Conservation (phyloP, 352 stramenopile species). For the Thraustotheca clavata region DNA sequence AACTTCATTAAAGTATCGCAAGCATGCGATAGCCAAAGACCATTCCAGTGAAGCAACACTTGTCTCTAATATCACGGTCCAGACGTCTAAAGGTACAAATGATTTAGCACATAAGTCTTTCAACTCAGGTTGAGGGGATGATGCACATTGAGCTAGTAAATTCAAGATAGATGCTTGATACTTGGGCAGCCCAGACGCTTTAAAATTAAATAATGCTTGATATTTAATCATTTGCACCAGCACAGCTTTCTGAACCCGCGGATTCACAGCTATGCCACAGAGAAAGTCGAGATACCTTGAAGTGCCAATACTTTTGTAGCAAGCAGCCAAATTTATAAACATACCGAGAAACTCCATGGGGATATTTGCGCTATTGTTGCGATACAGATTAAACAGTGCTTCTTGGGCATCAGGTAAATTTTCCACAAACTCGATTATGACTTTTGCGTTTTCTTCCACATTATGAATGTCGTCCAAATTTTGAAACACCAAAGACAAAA, state of each 20-base stretch:
- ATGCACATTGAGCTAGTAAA: conserved; percentile 49
- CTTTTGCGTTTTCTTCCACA: conserved; percentile 36
- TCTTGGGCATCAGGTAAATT: conserved; percentile 31
- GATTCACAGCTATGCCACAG: background rate
- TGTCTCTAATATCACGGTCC: background rate
- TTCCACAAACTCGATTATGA: conserved; percentile 53
- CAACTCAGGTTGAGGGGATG: background rate
- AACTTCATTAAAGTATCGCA: conserved; percentile 6
- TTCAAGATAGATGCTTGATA: conserved; percentile 51
- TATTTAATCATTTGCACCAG: conserved; percentile 1
- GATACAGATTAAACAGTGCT: background rate
- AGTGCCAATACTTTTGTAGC: background rate
- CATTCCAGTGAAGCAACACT: background rate
- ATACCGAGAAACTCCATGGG: background rate
- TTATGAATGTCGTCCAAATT: conserved; percentile 43
- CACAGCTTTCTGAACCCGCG: background rate
- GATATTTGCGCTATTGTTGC: background rate
- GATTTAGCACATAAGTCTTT: background rate
- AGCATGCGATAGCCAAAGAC: background rate
- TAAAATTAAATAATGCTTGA: background rate
- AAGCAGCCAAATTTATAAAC: conserved; percentile 3
- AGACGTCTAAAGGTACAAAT: background rate
- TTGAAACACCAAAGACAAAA: conserved; percentile 45
- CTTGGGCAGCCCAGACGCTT: conserved; percentile 32
- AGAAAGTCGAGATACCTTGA: conserved; percentile 6